A percentile compares a stretch with the other conserved stretches of the same genome.
phyloP scores from a whole-genome alignment of 2,329 filamentous ascomycete species.

The Alternaria conjuncta region DNA sequence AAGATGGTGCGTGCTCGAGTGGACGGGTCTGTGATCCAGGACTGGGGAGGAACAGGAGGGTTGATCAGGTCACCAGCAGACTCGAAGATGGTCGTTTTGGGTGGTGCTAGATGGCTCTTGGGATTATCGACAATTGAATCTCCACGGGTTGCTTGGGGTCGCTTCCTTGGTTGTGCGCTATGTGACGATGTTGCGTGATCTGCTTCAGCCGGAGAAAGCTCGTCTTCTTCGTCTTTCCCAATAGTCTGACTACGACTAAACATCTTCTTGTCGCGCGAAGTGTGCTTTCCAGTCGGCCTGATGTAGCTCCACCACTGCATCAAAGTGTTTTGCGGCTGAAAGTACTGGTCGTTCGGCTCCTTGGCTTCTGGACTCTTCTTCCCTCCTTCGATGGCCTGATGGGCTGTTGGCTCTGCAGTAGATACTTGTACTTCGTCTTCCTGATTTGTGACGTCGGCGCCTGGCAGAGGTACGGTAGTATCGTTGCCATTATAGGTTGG shows the following conservation, averaged over 20 bases:
- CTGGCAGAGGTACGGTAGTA: conserved; percentile 72
- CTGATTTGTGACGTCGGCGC: conserved; percentile 68
- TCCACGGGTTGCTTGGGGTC: conserved; percentile 56
- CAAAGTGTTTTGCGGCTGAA: conserved; percentile 49
- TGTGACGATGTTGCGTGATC: conserved; percentile 21
- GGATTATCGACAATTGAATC: conserved; percentile 58
- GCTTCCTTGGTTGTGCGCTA: conserved; percentile 34
- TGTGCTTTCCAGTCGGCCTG: conserved; percentile 67
- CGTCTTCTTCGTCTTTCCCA: conserved; percentile 29
- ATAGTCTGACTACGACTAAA: conserved; percentile 50
- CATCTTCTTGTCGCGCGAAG: conserved; percentile 71
- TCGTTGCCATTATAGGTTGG: conserved; percentile 45
- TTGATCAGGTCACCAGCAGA: conserved; percentile 91
- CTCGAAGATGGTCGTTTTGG: conserved; percentile 92
- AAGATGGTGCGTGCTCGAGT: conserved; percentile 89
- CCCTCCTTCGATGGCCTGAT: conserved; percentile 40
- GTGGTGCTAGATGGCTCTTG: conserved; percentile 69
- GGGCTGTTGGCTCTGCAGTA: conserved; percentile 42
- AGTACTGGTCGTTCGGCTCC: conserved; percentile 24
- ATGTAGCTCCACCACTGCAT: conserved; percentile 75
- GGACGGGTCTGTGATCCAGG: conserved; percentile 84
- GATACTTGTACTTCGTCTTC: conserved; percentile 63
- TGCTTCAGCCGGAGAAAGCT: conserved; percentile 5
- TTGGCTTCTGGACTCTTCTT: conserved; percentile 31
- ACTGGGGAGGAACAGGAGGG: conserved; percentile 80